Evolutionary conservation across 1,284 basidiomycete genomes (phyloP), one percentile per base, ranked within the genome.

Genomic region (Schizopora paradoxa): DNA sequence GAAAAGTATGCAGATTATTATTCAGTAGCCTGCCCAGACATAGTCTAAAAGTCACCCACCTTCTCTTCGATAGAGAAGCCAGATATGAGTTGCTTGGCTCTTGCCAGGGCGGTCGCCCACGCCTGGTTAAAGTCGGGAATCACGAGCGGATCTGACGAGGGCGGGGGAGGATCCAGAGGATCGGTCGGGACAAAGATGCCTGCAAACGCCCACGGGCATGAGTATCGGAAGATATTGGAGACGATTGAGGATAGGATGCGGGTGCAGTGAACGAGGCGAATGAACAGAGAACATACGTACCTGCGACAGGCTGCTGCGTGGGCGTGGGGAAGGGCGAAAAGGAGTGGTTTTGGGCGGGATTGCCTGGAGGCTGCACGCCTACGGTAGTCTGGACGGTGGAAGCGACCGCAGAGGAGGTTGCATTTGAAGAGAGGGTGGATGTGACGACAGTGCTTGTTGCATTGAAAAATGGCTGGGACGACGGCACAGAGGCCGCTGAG

Each of bases 41-140:
- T n/a, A n/a, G 8, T 23, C 35, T 16, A 21, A 16, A 2, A 7
- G 25, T n/a, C n/a, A 51, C 64, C 54, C 47, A 72, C 72, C 65
- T 69, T 68, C 14, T 54, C 46, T 13, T 51, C 45, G 31, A 54
- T 42, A 18, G 37, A 49, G 26, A 54, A 38, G 18, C 33, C 32
- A 22, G 28, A 44, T 14, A 54, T 50, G 42, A 51, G 29, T 2
- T 62, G 59, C 50, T 67, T 68, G 5, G 74, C 74, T 46, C 72
- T 74, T 10, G 59, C 58, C 51, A 70, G 69, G 14, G 76, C 76
- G 7, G 58, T 55, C 11, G 64, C 62, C 76, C 76, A 78, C 21
- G 74, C 73, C 18, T 68, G 66, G 10, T 63, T 63, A 55, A 74
- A 77, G 54, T 76, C 68, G 1, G 73, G 74, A 35, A 77, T 52